These are phyloP conservation scores for Wickerhamiella galacta DNA, from an alignment of 805 yeast species.

Conservation along the genomic window DNA sequence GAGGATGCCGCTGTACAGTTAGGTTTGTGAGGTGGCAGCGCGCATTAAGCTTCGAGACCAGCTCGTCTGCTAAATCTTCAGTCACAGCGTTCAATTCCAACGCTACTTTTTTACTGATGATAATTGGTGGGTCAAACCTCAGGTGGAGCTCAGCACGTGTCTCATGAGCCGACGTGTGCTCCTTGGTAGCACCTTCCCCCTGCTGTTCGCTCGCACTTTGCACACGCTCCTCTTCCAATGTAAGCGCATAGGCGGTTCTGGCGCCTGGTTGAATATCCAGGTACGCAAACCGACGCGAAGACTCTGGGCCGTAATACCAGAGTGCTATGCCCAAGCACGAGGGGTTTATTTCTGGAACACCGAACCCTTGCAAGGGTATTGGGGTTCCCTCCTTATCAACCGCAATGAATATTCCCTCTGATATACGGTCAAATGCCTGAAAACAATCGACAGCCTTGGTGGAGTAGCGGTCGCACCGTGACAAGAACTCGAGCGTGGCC, in stretches of 20 bases:
- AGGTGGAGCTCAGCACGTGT: constrained; percentile 20
- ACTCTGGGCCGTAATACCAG: constrained; percentile 16
- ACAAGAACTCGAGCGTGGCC: constrained; percentile 18
- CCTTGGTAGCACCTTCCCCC: constrained; percentile 7
- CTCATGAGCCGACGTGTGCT: constrained; percentile 10
- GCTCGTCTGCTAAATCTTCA: background rate
- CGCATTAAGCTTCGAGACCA: constrained; percentile 7
- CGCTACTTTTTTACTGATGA: constrained; percentile 12
- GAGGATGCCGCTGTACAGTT: constrained; percentile 9
- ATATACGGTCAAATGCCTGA: constrained; percentile 18
- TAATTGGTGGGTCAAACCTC: constrained; percentile 22
- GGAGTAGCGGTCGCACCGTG: constrained; percentile 22
- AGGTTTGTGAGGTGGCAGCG: constrained; percentile 5
- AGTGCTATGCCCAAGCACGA: constrained; percentile 20
- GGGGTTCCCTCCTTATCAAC: constrained; percentile 1
- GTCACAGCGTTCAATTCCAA: constrained; percentile 6
- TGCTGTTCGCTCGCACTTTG: constrained; percentile 5
- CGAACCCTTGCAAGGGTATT: constrained; percentile 11
- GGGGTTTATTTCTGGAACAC: constrained; percentile 20
- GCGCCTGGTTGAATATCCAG: constrained; percentile 13
- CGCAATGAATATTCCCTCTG: constrained; percentile 16
- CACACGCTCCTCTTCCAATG: constrained; percentile 11
- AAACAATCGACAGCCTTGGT: constrained; percentile 23
- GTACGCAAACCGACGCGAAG: constrained; percentile 9
- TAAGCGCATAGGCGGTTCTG: constrained; percentile 11